A percentile compares a stretch with the other conserved stretches of the same genome.
These are phyloP conservation scores for Myriosclerotinia curreyana DNA, from an alignment of 2,329 filamentous ascomycete species.

Conservation along the genomic window DNA sequence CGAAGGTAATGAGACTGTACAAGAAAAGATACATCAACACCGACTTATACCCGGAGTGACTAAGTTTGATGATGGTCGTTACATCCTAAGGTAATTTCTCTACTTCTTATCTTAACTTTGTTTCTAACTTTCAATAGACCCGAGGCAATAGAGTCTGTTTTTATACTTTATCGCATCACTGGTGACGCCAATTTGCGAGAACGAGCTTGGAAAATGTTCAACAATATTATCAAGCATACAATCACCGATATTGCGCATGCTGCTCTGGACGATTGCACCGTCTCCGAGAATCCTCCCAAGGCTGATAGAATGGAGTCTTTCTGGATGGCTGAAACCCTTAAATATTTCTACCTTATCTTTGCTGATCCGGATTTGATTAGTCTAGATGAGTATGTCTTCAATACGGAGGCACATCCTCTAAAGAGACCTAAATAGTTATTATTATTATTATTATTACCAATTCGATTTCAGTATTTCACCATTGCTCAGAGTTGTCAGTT, in stretches of 20 bases:
- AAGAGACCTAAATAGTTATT: conserved; percentile 34
- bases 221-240: conserved; percentile 44
- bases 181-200: conserved; percentile 40
- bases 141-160: conserved; percentile 65
- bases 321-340: conserved; percentile 63
- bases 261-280: conserved; percentile 43
- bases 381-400: conserved; percentile 58
- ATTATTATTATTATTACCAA: no score
- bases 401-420: conserved; percentile 35
- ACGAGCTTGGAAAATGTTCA: conserved; percentile 49
- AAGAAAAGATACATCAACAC: conserved; percentile 22
- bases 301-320: conserved; percentile 58
- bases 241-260: conserved; percentile 45
- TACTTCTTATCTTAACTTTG: conserved; percentile 23
- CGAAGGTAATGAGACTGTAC: conserved; percentile 11
- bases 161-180: conserved; percentile 50
- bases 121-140: conserved; percentile 42
- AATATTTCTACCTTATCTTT: conserved; percentile 58
- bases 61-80: conserved; percentile 21
- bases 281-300: conserved; percentile 26
- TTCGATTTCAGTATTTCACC: background rate
- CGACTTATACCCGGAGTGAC: conserved; percentile 24
- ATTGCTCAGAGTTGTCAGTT: background rate
- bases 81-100: conserved; percentile 23
- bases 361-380: conserved; percentile 50